Conservation (phyloP, 805 yeast genomes). For the Yarrowia alimentaria region DNA sequence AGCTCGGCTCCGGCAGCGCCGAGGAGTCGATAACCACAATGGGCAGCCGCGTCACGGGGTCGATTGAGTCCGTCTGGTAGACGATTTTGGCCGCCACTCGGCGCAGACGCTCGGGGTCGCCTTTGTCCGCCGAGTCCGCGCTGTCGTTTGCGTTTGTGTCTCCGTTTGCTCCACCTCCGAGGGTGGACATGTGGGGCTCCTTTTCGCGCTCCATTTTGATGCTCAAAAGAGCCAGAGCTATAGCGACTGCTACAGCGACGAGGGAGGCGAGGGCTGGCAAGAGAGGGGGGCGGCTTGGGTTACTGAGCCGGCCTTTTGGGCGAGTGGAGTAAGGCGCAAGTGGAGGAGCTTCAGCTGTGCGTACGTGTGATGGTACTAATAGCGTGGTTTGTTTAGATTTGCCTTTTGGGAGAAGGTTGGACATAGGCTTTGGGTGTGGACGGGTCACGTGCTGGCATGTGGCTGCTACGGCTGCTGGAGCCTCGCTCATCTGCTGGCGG, state of each 20-base stretch:
- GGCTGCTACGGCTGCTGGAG: no score
- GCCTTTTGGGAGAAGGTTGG: not conserved
- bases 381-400: slow-evolving; percentile 19
- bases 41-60: slow-evolving; percentile 67
- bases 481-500: no score
- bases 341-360: not conserved
- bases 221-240: slow-evolving; percentile 25
- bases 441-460: no score
- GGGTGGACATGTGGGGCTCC: slow-evolving; percentile 29
- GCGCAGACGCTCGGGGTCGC: slow-evolving; percentile 13
- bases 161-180: not conserved
- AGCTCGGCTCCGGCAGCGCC: slow-evolving; percentile 63
- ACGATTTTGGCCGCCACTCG: slow-evolving; percentile 46
- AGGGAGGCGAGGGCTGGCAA: slow-evolving; percentile 12
- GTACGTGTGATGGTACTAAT: slow-evolving; percentile 12
- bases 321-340: not conserved
- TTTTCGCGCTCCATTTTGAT: slow-evolving; percentile 22
- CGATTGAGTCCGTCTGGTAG: slow-evolving; percentile 57
- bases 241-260: slow-evolving; percentile 22
- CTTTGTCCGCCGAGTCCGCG: not conserved
- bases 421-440: no score
- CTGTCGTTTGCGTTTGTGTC: no score
- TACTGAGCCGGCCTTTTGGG: slow-evolving; percentile 2
- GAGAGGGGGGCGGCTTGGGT: slow-evolving; percentile 14
- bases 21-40: slow-evolving; percentile 81